A percentile compares a stretch with the other conserved stretches of the same genome.
Evolutionary conservation across 2,329 filamentous ascomycete genomes (phyloP).

Genomic region (Xylaria sp.): DNA sequence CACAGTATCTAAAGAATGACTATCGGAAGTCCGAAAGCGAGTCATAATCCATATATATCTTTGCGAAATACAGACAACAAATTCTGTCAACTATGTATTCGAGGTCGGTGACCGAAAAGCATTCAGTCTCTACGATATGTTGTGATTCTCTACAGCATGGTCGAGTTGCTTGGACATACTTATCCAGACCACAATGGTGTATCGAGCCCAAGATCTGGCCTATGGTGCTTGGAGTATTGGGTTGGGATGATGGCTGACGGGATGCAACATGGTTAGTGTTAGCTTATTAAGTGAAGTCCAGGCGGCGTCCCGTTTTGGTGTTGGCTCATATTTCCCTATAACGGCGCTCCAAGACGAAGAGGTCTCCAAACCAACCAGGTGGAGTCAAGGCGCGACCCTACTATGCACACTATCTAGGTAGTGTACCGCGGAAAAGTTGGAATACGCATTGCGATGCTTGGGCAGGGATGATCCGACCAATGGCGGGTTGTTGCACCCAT

Average conservation of each 20-base stretch:
- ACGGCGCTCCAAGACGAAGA: constrained; percentile 10
- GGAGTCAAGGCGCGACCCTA: constrained; percentile 7
- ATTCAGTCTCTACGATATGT: not conserved
- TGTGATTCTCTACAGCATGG: constrained; percentile 6
- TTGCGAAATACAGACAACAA: no score
- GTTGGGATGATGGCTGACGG: constrained; percentile 29
- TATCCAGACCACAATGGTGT: not conserved
- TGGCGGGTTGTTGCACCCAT: constrained; percentile 2
- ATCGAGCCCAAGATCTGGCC: constrained; percentile 1
- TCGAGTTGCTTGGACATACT: constrained; percentile 6
- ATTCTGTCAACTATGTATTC: not conserved
- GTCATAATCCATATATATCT: no score
- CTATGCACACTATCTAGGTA: not conserved
- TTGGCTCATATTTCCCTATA: constrained; percentile 12
- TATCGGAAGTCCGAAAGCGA: constrained; percentile 43
- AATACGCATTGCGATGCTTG: constrained; percentile 13
- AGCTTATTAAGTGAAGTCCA: constrained; percentile 11
- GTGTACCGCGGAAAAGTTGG: constrained; percentile 7
- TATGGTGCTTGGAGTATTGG: constrained; percentile 6
- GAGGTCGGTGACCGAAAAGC: constrained; percentile 2
- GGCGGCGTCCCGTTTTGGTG: constrained; percentile 9
- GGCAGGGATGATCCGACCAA: constrained; percentile 24
- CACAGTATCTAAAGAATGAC: constrained; percentile 27
- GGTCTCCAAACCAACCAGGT: constrained; percentile 18
- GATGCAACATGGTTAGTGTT: constrained; percentile 29